Base-by-base conservation (phyloP, 2,329 filamentous ascomycete species). In the Ophiocordyceps camponoti-leonardi region DNA sequence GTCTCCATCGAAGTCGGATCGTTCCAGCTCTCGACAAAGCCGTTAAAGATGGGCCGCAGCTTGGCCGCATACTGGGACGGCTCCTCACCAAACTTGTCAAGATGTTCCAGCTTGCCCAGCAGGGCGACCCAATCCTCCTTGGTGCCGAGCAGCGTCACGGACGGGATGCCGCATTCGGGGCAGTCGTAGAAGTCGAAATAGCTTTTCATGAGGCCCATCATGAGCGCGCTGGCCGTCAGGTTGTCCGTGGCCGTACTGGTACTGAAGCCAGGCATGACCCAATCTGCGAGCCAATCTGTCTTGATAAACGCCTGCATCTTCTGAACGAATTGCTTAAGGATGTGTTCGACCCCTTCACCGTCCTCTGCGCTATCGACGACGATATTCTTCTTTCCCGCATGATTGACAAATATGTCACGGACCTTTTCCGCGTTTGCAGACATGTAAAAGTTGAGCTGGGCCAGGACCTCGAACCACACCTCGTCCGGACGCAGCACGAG, bases 381-480 rank as follows among this genome's bases (percentile, higher is more conserved):
- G 2, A 37, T 37, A 3, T 37, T 10, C 16, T 37, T 6, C 35
- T 37, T 18, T 8, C 35, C 35, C 35, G 18, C 2, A 19, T 39
- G n/a, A 2, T 11, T 19, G 35, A 39, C 35, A 12, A 39, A 39
- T n/a, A 19, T 4, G 4, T 56, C 46, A 2, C 69, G 59, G 0
- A 73, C 45, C 4, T 66, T 58, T 43, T 73, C 68, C 4, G 67
- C 62, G 48, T 75, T 60, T 0, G 55, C 55, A 22, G 65, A 63
- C 57, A 74, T 66, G 53, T 67, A 75, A 46, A 68, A 63, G 50
- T 67, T 68, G 41, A 75, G 56, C 54, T 75, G 71, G 0, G 61
- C 59, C 4, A 76, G 58, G 45, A 75, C 68, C 43, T 71, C 64
- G 49, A 75, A 67, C 72, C 72, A 75, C 26, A 75, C 56, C 45